Evolutionary conservation across 140 eudicot species (phyloP), one percentile per base, ranked within the genome.

Genomic region (Oenanthe javanica): DNA sequence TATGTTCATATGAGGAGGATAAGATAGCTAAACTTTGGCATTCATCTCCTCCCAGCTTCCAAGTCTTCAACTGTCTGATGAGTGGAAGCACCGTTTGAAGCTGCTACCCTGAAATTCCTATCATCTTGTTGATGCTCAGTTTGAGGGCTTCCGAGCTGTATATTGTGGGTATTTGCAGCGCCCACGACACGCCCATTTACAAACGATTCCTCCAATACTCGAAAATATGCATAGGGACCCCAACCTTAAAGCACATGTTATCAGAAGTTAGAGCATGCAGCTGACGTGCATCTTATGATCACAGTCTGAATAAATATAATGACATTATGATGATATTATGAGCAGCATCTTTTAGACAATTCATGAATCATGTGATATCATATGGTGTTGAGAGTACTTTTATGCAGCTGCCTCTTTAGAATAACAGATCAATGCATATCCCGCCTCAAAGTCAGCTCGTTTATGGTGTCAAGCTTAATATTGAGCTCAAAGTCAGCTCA

Each of bases 221-320:
- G 93, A 70, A 89, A 88, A 84, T 91, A 89, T 42, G 91, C 93
- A 79, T 91, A 87, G 19, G 93, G 87, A 42, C 89, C 93, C 93
- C 91, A 91, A 25, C 93, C 93, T 90, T 21, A 49, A 83, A n/a
- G n/a, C 57, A 80, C 23, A 40, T 45, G 9, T 45, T 43, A 0
- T 36, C 27, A 40, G 6, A 72, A 42, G 51, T 38, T 69, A 75
- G 15, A 23, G 14, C 55, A n/a, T 4, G 3, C 36, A 6, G 25
- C 9, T 8, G 16, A 15, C 52, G 7, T 10, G 5, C 10, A 43
- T 57, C 66, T 21, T 57, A 21, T 21, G 4, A 59, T n/a, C 36
- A n/a, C n/a, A n/a, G n/a, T n/a, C n/a, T n/a, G n/a, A n/a, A n/a
- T n/a, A n/a, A n/a, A n/a, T n/a, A n/a, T n/a, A n/a, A n/a, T n/a